Evolutionary conservation across 2,329 filamentous ascomycete genomes (phyloP), one percentile per base, ranked within the genome.

Genomic region (Penicillium sumatraense): DNA sequence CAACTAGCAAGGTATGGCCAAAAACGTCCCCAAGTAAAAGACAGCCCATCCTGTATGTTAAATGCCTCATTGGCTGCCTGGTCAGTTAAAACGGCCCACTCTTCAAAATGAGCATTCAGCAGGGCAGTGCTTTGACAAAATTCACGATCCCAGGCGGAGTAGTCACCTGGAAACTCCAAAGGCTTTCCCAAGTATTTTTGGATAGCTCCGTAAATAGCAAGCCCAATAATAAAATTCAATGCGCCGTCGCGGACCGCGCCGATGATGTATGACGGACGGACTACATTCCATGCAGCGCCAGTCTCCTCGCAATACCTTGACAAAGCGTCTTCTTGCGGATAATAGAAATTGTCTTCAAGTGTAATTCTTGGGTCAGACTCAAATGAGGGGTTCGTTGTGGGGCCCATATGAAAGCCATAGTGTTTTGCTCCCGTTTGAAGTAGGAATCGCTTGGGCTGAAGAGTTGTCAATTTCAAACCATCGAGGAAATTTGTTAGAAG

Each of bases 401-500:
- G 64, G 5, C 65, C 66, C 18, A 64, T 53, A 46, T 68, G 66
- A 21, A 57, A 44, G 9, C 65, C 64, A 53, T 67, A 68, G 35
- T 65, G 36, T 49, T 68, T 68, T 13, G 63, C 60, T 10, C 65
- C 64, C 9, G 65, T 67, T 41, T 83, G 81, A 4, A 84, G 75
- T 61, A 83, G 68, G 59, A 83, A 75, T 5, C 80, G 74, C 33
- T 74, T 76, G 0, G 81, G 81, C 2, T 64, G 73, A 60, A 81
- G 75, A n/a, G 65, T 64, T n/a, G 78, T 72, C 1, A 76, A 60
- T 3, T 73, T 68, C 5, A 84, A 69, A 0, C 78, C 78, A 3
- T 71, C 62, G n/a, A 81, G 66, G 63, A 84, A 82, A 65, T 83
- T 83, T n/a, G 70, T 66, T 9, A 83, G 72, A 3, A 83, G 70